These are phyloP conservation scores for Pleomassaria siparia DNA, from an alignment of 2,329 filamentous ascomycete species.

Conservation along the genomic window DNA sequence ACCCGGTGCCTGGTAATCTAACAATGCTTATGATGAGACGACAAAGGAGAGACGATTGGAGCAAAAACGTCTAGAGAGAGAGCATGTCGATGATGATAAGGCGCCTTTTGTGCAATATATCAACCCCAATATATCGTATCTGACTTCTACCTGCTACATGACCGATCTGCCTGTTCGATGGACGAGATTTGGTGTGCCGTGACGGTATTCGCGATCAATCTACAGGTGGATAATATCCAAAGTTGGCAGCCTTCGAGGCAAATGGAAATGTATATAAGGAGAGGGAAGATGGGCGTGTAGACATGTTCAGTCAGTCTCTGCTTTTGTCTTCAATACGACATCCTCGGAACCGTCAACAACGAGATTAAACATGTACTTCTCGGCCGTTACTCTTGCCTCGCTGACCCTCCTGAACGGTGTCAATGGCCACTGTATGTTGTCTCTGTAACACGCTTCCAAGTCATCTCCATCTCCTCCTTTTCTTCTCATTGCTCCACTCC, in stretches of 20 bases:
- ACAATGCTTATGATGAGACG: conserved; percentile 8
- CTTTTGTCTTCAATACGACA: not conserved
- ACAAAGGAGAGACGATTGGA: conserved; percentile 13
- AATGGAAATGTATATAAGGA: conserved; percentile 12
- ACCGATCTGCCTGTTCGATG: conserved; percentile 5
- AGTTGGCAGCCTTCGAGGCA: not conserved
- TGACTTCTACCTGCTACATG: not conserved
- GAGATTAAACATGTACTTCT: conserved; percentile 19
- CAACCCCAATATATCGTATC: conserved; percentile 17
- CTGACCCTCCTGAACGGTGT: conserved; percentile 15
- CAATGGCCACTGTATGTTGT: conserved; percentile 24
- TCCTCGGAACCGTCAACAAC: not conserved
- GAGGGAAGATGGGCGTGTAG: not conserved
- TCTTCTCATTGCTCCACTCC: not conserved
- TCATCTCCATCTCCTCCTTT: not conserved
- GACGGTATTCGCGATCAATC: conserved; percentile 8
- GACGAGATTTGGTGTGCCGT: not conserved
- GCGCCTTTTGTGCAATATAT: conserved; percentile 4
- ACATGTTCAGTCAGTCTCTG: not conserved
- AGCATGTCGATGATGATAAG: not conserved
- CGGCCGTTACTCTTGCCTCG: conserved; percentile 17
- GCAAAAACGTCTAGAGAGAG: conserved; percentile 10
- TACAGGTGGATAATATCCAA: conserved; percentile 22
- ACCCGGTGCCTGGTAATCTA: conserved; percentile 12
- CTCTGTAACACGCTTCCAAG: not conserved